A percentile compares a stretch with the other conserved stretches of the same genome.
Conservation (phyloP, 768 basidiomycete species). For the Aureoboletus auriporus region DNA sequence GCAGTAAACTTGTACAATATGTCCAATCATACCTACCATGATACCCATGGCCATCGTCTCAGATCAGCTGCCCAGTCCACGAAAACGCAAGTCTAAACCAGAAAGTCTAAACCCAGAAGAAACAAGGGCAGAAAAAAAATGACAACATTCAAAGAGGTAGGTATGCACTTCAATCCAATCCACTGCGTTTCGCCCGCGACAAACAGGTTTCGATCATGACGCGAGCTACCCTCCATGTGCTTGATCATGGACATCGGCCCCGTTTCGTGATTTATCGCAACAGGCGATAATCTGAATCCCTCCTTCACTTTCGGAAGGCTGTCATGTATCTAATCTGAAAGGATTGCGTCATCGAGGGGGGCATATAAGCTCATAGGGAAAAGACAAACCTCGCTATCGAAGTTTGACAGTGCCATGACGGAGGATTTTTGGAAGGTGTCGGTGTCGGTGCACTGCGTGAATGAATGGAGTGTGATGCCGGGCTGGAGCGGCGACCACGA, state of each 20-base stretch:
- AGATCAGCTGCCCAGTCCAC: background rate
- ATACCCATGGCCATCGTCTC: background rate
- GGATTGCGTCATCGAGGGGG: background rate
- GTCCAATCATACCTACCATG: background rate
- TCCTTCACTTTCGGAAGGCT: no score
- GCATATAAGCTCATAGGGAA: background rate
- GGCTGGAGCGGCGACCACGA: constrained; percentile 1
- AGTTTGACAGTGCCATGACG: background rate
- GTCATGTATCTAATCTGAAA: constrained; percentile 1
- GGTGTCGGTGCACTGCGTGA: background rate
- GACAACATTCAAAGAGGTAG: background rate
- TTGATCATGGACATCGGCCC: background rate
- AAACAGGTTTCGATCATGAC: background rate
- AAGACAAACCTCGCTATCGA: background rate
- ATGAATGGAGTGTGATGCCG: background rate
- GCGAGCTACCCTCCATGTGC: background rate
- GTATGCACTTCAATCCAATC: background rate
- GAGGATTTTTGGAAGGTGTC: background rate
- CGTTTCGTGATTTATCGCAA: background rate
- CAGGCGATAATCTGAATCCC: background rate
- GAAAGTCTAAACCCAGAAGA: no score
- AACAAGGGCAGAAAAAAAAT: background rate
- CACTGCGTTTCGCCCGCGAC: background rate
- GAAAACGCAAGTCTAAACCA: background rate
- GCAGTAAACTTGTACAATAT: background rate